Evolutionary conservation across 257 asterid species (phyloP).

Genomic region (Solanum chiquidenum): DNA sequence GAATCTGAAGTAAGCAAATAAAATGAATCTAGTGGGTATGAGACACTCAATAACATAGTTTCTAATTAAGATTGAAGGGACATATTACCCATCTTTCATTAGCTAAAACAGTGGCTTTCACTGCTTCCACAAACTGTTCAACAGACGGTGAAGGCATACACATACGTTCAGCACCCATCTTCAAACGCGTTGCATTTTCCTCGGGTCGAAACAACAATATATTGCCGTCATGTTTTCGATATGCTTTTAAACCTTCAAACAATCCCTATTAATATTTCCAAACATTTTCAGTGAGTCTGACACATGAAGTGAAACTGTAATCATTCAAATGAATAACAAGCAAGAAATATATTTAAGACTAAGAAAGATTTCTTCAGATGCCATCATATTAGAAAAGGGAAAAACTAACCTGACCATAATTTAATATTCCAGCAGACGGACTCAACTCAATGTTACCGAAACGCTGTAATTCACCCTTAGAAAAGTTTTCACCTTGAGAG

Average conservation of each 20-base stretch:
- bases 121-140: slow-evolving; percentile 85
- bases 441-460: slow-evolving; percentile 95
- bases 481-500: slow-evolving; percentile 54
- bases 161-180: slow-evolving; percentile 92
- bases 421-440: slow-evolving; percentile 87
- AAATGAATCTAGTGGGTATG: not conserved
- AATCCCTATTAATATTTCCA: slow-evolving; percentile 45
- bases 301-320: not conserved
- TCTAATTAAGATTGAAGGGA: not conserved
- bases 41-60: not conserved
- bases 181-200: slow-evolving; percentile 66
- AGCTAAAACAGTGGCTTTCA: slow-evolving; percentile 76
- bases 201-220: slow-evolving; percentile 84
- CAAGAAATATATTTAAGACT: not conserved
- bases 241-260: slow-evolving; percentile 90
- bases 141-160: slow-evolving; percentile 95
- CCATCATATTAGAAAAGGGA: not conserved
- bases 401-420: slow-evolving; percentile 82
- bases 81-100: slow-evolving; percentile 88
- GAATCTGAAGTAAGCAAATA: slow-evolving; percentile 51
- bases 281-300: not conserved
- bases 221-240: slow-evolving; percentile 64
- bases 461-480: slow-evolving; percentile 65
- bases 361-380: not conserved
- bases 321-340: not conserved